Evolutionary conservation across 2,329 filamentous ascomycete species (phyloP).

Genomic region (Pleurostoma richardsiae): DNA sequence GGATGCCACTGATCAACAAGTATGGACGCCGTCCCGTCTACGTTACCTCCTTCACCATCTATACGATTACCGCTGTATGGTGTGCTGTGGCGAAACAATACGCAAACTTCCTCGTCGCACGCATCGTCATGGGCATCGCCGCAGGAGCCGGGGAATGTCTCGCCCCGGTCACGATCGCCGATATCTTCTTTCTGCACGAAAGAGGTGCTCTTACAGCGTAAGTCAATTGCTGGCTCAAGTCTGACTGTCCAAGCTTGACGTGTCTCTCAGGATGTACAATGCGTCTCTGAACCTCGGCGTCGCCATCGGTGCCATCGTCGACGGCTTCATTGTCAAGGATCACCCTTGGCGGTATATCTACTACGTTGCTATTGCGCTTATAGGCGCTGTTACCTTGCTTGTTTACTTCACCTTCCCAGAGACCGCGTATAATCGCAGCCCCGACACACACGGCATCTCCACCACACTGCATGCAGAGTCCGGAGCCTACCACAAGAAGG

Average conservation of each 20-base stretch:
- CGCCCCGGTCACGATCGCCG: conserved; percentile 37
- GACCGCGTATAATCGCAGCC: conserved; percentile 33
- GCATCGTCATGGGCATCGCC: conserved; percentile 41
- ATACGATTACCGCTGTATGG: conserved; percentile 28
- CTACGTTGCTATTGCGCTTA: conserved; percentile 36
- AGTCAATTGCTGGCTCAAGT: neutral
- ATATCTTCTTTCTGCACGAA: conserved; percentile 48
- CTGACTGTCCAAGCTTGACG: neutral
- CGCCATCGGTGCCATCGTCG: conserved; percentile 27
- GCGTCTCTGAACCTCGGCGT: conserved; percentile 29
- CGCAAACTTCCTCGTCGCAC: conserved; percentile 28
- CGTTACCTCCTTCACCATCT: conserved; percentile 28
- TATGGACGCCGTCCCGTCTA: conserved; percentile 30
- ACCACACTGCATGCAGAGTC: conserved; percentile 7
- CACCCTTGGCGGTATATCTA: conserved; percentile 40
- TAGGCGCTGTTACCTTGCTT: conserved; percentile 35
- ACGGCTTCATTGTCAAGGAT: conserved; percentile 35
- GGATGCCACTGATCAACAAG: conserved; percentile 32
- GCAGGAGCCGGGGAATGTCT: conserved; percentile 39
- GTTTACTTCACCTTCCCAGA: conserved; percentile 45
- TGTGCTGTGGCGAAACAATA: conserved; percentile 29
- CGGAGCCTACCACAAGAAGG: conserved; percentile 1
- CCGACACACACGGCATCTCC: conserved; percentile 8
- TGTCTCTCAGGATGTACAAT: conserved; percentile 20
- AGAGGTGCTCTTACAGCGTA: conserved; percentile 39